Base-by-base conservation (phyloP, 1,284 basidiomycete species). In the Wallemia hederae region DNA sequence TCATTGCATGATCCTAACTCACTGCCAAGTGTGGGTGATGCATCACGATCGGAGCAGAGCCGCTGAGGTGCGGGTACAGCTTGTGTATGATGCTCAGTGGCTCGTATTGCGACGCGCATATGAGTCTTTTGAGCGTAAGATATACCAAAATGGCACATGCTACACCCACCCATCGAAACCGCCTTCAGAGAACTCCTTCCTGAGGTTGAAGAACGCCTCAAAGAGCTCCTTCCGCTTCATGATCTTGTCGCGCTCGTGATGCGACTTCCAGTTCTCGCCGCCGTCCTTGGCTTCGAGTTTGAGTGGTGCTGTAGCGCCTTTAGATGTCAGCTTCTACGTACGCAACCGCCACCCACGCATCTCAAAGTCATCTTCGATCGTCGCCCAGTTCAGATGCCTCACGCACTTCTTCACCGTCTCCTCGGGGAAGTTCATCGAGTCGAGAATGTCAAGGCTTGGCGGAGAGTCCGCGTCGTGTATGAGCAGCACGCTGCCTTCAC, bases 391-490 rank as follows among this genome's bases (percentile, higher is more conserved):
- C 27, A 96, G 72, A 9, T 80, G 81, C 14, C 78, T 76, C 61
- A 89, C 72, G 33, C 81, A 74, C 0, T 75, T 69, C 11, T 74
- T 73, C 28, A 80, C 67, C 25, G 76, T 70, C 60, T 80, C 74
- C 62, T 79, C 74, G 26, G 79, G 75, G 66, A 91, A 87, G 70
- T 96, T 96, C 84, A 94, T 88, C 60, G 82, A 75, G 1, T 77
- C 75, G 68, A 92, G 71, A 24, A 91, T 78, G 34, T 88, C 87
- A 69, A 90, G 89, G 33, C 88, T 82, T 11, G 94, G 92, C 3
- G 92, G 90, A 1, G 85, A 88, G 67, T 97, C 92, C 29, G 82
- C 79, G 65, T 94, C 88, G 66, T 83, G 88, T 66, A 98, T 81
- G 1, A 85, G 80, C 62, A 96, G 74, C 24, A 98, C 73, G 60